Base-by-base conservation (phyloP, 2,329 filamentous ascomycete genomes). In the Lasiodiplodia hormozganensis region DNA sequence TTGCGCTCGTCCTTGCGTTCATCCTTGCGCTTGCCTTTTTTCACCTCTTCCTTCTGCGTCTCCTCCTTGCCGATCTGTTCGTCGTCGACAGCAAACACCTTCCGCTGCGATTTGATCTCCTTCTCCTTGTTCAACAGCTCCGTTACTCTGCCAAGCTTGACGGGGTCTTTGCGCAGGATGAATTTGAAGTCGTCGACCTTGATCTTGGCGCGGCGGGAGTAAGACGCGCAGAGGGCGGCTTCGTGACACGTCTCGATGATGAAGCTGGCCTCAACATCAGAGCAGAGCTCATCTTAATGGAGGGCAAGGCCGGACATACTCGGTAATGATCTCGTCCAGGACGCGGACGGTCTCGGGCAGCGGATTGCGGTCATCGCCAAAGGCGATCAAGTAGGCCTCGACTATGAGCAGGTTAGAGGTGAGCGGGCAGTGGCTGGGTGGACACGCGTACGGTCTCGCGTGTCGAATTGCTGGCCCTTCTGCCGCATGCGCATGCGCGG, bases 141-240 rank as follows among this genome's bases (percentile, higher is more conserved):
- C 77, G 93, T 89, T 67, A 98, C 94, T 75, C 95, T 90, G 60
- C 96, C 96, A 53, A 98, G 85, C 78, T 97, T 96, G 69, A 88
- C 85, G 10, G 92, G 90, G 76, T 98, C 96, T 71, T 92, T 89
- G 38, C 96, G 88, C 73, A 98, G 88, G 49, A 94, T 93, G 81
- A 97, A 99, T 76, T 96, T 94, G 82, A 99, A 97, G 81, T 99
- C 96, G 76, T 97, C 95, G 75, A 97, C 92, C 80, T 99, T 99
- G 82, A 99, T 94, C 82, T 99, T 99, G 75, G 97, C 93, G 2
- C 96, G 92, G 0, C 94, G 91, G 2, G 92, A 90, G 80, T 97
- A 93, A 78, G 92, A 90, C 0, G 96, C 96, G 65, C 91, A 90
- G 54, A 92, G 89, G 4, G 94, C 93, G 4, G 96, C 95, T 77